Evolutionary conservation across 371 early-diverging fungal species (phyloP).

Genomic region (Encephalitozoon cuniculi): DNA sequence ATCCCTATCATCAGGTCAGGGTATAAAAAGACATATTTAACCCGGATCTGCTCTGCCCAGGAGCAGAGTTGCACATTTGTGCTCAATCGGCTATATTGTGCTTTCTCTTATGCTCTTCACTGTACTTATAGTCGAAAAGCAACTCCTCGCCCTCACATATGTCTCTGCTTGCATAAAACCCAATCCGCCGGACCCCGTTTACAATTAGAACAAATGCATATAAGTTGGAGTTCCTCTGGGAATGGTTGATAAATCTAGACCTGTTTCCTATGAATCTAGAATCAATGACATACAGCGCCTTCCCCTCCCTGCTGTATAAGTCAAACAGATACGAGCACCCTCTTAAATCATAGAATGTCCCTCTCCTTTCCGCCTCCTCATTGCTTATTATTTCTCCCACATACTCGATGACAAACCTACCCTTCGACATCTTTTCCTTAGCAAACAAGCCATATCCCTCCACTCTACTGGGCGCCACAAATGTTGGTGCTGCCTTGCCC

Average conservation of each 20-base stretch:
- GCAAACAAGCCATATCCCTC: constrained; percentile 72
- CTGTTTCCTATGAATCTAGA: constrained; percentile 51
- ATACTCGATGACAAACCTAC: constrained; percentile 71
- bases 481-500: neutral
- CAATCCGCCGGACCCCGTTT: constrained; percentile 34
- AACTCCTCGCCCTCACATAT: constrained; percentile 49
- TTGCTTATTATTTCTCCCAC: constrained; percentile 72
- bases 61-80: neutral
- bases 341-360: constrained; percentile 52
- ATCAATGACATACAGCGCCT: constrained; percentile 33
- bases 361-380: constrained; percentile 53
- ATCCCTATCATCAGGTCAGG: neutral
- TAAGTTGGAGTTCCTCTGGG: constrained; percentile 36
- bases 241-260: constrained; percentile 55
- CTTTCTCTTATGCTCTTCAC: constrained; percentile 33
- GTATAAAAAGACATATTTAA: neutral
- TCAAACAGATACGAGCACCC: constrained; percentile 52
- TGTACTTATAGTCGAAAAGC: constrained; percentile 53
- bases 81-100: constrained; percentile 41
- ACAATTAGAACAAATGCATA: neutral
- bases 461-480: neutral
- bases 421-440: constrained; percentile 62
- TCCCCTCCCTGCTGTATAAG: constrained; percentile 1
- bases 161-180: constrained; percentile 42
- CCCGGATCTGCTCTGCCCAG: neutral